A percentile compares a stretch with the other conserved stretches of the same genome.
These are phyloP conservation scores for Fusarium pilosicola DNA, from an alignment of 2,329 filamentous ascomycete species.

Conservation along the genomic window DNA sequence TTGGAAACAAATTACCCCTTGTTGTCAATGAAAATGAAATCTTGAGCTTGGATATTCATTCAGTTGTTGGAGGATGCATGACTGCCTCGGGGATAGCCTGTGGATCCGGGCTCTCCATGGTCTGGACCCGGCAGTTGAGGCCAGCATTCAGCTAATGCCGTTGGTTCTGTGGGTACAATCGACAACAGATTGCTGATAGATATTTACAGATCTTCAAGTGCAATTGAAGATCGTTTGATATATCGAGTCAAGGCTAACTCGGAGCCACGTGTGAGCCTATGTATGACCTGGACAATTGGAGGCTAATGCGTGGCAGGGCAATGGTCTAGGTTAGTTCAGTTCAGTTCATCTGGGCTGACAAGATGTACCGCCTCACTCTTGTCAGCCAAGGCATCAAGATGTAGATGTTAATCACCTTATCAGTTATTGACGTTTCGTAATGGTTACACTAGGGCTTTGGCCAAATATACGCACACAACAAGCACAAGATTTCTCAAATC, in stretches of 20 bases:
- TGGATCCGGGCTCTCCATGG: slow-evolving; percentile 1
- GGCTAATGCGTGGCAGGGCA: slow-evolving; percentile 21
- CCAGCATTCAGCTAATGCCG: neutral
- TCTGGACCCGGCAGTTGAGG: slow-evolving; percentile 14
- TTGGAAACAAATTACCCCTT: neutral
- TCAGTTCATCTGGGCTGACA: neutral
- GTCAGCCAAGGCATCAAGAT: neutral
- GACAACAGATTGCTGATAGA: neutral
- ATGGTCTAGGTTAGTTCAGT: slow-evolving; percentile 13
- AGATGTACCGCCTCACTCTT: slow-evolving; percentile 34
- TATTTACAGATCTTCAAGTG: neutral
- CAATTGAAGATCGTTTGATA: neutral
- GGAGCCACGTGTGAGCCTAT: neutral
- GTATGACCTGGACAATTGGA: neutral
- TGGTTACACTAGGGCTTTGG: neutral
- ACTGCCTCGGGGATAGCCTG: neutral
- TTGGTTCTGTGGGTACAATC: slow-evolving; percentile 9
- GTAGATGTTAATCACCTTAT: neutral
- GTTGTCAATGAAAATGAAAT: neutral
- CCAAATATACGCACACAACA: neutral
- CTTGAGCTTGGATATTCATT: neutral
- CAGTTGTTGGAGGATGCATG: neutral
- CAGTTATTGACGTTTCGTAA: neutral
- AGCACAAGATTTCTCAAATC: neutral
- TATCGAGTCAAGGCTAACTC: neutral